phyloP scores from a whole-genome alignment of 352 stramenopile species.

The Globisporangium barbulae region DNA sequence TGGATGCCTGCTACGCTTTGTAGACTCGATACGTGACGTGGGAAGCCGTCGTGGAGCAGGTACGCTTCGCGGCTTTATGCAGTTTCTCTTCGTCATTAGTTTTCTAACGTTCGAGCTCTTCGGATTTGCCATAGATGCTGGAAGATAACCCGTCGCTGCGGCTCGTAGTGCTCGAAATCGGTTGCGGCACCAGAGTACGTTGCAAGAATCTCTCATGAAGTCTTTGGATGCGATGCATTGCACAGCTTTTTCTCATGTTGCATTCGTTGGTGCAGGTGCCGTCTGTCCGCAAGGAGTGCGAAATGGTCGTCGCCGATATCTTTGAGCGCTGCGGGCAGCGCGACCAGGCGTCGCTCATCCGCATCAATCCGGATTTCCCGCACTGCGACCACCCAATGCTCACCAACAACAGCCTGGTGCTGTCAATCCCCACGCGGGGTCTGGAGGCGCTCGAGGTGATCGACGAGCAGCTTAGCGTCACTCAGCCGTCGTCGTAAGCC shows the following conservation, averaged over 20 bases:
- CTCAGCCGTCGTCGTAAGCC: neutral
- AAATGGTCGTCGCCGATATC: slow-evolving; percentile 76
- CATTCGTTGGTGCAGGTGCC: slow-evolving; percentile 44
- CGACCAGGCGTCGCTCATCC: slow-evolving; percentile 57
- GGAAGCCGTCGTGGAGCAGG: slow-evolving; percentile 75
- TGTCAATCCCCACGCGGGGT: slow-evolving; percentile 49
- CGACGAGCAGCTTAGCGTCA: slow-evolving; percentile 20
- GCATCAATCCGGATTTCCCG: slow-evolving; percentile 71
- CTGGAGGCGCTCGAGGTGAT: slow-evolving; percentile 59
- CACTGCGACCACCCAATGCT: slow-evolving; percentile 54
- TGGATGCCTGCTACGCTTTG: neutral
- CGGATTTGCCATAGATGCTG: slow-evolving; percentile 43
- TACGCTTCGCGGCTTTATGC: slow-evolving; percentile 14
- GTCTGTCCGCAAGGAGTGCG: slow-evolving; percentile 72
- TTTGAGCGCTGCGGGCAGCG: slow-evolving; percentile 45
- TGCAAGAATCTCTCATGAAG: neutral
- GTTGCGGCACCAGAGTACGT: slow-evolving; percentile 67
- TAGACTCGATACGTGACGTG: slow-evolving; percentile 70
- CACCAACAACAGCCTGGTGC: slow-evolving; percentile 32
- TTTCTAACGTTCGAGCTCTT: neutral
- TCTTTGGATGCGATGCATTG: neutral
- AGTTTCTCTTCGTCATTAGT: too few relatives aligned
- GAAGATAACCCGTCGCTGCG: slow-evolving; percentile 50
- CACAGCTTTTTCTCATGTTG: neutral
- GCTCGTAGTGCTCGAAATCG: slow-evolving; percentile 81